Base-by-base conservation (phyloP, 2,329 filamentous ascomycete genomes). In the Lachnellula occidentalis region DNA sequence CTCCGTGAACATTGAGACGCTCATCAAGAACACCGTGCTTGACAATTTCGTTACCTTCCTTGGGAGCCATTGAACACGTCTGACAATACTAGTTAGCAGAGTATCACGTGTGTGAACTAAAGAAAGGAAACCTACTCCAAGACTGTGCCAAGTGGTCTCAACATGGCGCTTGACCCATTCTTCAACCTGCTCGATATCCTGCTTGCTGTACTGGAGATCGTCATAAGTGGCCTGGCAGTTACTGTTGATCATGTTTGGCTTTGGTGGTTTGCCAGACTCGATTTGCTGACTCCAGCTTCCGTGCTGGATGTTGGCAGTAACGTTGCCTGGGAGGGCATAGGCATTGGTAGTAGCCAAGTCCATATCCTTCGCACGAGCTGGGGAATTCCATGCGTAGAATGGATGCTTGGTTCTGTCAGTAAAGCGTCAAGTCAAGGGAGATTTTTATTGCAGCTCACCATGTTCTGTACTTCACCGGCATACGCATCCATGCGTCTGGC, bases 281-380 rank as follows among this genome's bases (percentile, higher is more conserved):
- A 88, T 66, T 11, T 79, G 83, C 57, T 77, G 73, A 15, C 80
- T 83, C 88, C 87, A 91, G 63, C 82, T 80, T 82, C 69, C 7
- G 66, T 62, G 2, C 72, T 68, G 66, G 74, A 81, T 45, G 60
- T 61, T 17, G 72, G 78, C 58, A 73, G 74, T 21, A 67, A 68
- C 8, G 59, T 62, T 41, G 65, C 65, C 41, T 0, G 86, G 81
- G 0, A 89, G 83, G 1, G 87, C 88, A 58, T 91, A 91, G 22
- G 79, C 77, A 58, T 91, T 89, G 17, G 88, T 91, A 1, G 87
- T 90, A 7, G 78, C 78, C 1, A 92, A 75, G 61, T 91, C 86
- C 74, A 92, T 79, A 67, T 94, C 88, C 48, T 81, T 76, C 5
- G 86, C 81, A 21, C 84, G 78, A 3, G 86, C 88, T 0, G 83